Base-by-base conservation (phyloP, 768 basidiomycete species). In the Pulveroboletus sp. region DNA sequence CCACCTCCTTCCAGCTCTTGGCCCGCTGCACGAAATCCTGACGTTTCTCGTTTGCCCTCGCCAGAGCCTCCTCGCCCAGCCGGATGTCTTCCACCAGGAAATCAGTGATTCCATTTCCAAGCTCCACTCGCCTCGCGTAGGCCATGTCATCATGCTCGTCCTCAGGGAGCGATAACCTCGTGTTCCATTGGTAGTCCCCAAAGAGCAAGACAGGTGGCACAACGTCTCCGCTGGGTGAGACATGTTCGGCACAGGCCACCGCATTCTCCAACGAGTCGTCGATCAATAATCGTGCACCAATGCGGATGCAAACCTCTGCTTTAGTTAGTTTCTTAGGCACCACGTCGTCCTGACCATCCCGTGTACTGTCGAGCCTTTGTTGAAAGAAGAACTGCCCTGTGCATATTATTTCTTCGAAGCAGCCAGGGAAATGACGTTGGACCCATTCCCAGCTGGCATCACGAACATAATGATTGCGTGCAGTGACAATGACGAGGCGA, bases 221-320 rank as follows among this genome's bases (percentile, higher is more conserved):
- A 21, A 41, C 33, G 8, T 43, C 46, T 16, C 33, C 59, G 5
- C 35, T 51, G n/a, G 43, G 43, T 20, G 61, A 39, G 19, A 49
- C 33, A 46, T 69, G 36, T 27, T 62, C 73, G 0, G 73, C 75
- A 53, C 82, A 83, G 48, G 80, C 75, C 23, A 86, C 54, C 32
- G 84, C 85, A 64, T 91, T 90, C 65, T 91, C 89, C 35, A 84
- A 59, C 6, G 87, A 89, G 69, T 92, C 90, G 65, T 92, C 90
- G 49, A 92, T 81, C 44, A 92, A 69, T 33, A 90, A 61, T 34
- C 75, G 72, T 11, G 88, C 85, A 14, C 75, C 75, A 16, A 90
- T 68, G 50, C 79, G 72, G 29, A 77, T 68, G 60, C 87, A 86
- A 39, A 89, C 79, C 59, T 85, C 80, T n/a, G 84, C 81, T 62